These are phyloP conservation scores for Thermomyces lanuginosus DNA, from an alignment of 2,329 filamentous ascomycete species.

Conservation along the genomic window DNA sequence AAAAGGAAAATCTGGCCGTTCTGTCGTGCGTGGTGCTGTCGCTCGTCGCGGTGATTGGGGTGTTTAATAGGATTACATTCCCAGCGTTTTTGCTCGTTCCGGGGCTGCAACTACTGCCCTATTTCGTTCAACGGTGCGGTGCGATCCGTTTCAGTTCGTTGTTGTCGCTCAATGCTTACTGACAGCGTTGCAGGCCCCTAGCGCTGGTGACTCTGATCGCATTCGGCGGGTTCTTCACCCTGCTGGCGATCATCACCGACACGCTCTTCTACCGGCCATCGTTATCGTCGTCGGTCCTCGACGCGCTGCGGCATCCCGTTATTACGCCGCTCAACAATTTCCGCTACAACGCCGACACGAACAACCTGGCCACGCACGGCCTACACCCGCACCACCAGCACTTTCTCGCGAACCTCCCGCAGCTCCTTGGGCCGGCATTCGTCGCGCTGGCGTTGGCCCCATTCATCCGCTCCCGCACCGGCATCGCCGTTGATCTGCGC, in stretches of 20 bases:
- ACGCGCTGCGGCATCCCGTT: conserved; percentile 40
- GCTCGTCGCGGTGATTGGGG: conserved; percentile 64
- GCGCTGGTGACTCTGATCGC: conserved; percentile 46
- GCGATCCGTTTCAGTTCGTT: conserved; percentile 3
- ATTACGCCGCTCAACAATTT: conserved; percentile 68
- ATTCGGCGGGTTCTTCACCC: conserved; percentile 50
- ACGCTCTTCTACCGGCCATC: conserved; percentile 63
- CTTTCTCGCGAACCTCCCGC: conserved; percentile 51
- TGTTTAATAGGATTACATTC: conserved; percentile 96
- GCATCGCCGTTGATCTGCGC: conserved; percentile 17
- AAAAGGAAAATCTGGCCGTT: conserved; percentile 55
- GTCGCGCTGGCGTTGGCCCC: conserved; percentile 35
- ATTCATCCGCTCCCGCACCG: conserved; percentile 24
- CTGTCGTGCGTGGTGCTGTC: conserved; percentile 64
- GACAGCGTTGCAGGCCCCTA: conserved; percentile 35
- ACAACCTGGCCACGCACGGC: conserved; percentile 59
- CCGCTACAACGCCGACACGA: conserved; percentile 52
- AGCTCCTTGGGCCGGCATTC: conserved; percentile 55
- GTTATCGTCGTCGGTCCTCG: conserved; percentile 19
- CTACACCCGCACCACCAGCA: conserved; percentile 69
- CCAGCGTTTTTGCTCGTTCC: conserved; percentile 82
- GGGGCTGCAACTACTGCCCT: conserved; percentile 63
- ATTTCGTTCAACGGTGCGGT: conserved; percentile 64
- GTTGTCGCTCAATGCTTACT: conserved; percentile 1
- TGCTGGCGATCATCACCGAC: conserved; percentile 63